Conservation (phyloP, 108 stramenopile species). For the Schizochytrium sp. region DNA sequence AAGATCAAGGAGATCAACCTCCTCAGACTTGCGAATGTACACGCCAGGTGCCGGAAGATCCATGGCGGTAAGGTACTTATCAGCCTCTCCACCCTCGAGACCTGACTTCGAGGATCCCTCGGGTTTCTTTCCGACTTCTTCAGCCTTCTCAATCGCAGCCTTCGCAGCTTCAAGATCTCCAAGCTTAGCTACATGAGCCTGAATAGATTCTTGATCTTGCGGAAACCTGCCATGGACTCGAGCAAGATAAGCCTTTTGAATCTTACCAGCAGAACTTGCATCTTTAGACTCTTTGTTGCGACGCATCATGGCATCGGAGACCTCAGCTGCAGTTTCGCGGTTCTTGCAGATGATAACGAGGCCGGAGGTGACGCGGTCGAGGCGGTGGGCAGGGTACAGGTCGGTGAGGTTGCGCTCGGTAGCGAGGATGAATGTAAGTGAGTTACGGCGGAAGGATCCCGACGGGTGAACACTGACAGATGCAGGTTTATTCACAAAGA, state of each 20-base stretch:
- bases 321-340: conserved; percentile 63
- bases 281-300: neutral
- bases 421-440: conserved; percentile 74
- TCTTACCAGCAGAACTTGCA: neutral
- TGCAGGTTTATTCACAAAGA: conserved; percentile 89
- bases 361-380: conserved; percentile 75
- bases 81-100: too few species aligned
- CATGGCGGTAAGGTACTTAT: conserved; percentile 34
- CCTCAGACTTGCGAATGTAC: conserved; percentile 1
- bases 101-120: too few species aligned
- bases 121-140: too few species aligned
- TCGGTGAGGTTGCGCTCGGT: neutral
- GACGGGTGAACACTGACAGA: conserved; percentile 93
- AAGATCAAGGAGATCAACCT: conserved; percentile 53
- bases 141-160: neutral
- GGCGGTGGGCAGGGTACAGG: conserved; percentile 64
- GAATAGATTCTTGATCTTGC: neutral
- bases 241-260: conserved; percentile 73
- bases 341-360: conserved; percentile 72
- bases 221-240: conserved; percentile 74
- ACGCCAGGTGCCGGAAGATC: conserved; percentile 4
- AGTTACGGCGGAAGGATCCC: conserved; percentile 88
- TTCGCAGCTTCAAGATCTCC: neutral
- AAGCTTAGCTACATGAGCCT: neutral
- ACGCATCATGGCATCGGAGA: conserved; percentile 67